phyloP scores from a whole-genome alignment of 176 grass and related monocot species.

The Elymus sibiricus region DNA sequence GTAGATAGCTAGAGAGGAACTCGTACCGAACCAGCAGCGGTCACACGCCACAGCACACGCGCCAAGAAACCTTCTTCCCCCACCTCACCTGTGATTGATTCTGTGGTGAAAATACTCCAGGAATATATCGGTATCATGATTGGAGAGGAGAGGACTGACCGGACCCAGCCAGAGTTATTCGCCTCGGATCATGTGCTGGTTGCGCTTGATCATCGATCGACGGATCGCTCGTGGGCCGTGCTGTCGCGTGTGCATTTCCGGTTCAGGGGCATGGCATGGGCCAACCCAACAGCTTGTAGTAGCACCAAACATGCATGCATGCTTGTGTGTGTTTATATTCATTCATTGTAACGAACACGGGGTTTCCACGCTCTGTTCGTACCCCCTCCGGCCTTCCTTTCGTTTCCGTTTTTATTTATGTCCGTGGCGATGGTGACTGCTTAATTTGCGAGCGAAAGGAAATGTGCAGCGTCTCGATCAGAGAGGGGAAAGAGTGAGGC shows the following conservation, averaged over 20 bases:
- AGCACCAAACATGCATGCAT: background rate
- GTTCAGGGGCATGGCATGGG: slow-evolving; percentile 16
- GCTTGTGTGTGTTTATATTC: background rate
- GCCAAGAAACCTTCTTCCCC: background rate
- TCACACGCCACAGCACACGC: background rate
- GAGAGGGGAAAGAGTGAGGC: background rate
- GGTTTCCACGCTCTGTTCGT: background rate
- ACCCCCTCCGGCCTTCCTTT: background rate
- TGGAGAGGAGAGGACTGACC: background rate
- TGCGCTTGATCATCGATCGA: background rate
- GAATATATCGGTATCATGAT: background rate
- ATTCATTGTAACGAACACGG: background rate
- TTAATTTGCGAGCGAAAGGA: background rate
- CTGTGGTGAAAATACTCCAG: background rate
- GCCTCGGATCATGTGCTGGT: background rate
- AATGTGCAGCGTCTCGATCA: slow-evolving; percentile 4
- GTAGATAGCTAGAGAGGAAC: background rate
- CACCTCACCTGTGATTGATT: background rate
- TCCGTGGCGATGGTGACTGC: background rate
- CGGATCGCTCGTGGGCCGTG: background rate
- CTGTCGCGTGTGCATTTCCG: background rate
- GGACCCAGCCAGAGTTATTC: background rate
- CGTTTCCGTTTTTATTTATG: background rate
- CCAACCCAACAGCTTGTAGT: background rate
- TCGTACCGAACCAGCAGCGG: background rate